Evolutionary conservation across 2,329 filamentous ascomycete genomes (phyloP).

Genomic region (Alternaria burnsii): DNA sequence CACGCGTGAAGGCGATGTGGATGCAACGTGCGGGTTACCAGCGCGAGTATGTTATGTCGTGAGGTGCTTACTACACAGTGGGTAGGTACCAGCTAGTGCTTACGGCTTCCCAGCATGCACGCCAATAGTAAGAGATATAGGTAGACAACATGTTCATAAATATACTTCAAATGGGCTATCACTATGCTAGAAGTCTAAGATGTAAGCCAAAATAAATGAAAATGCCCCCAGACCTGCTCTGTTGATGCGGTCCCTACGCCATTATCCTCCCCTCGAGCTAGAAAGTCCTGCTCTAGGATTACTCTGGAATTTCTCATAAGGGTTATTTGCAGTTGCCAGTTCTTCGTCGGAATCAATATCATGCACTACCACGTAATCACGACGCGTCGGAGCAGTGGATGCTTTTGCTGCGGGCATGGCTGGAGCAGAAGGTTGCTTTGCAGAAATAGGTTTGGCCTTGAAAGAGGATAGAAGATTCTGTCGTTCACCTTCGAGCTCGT

Average conservation of each 20-base stretch:
- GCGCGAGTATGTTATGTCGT: neutral
- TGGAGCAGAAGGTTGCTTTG: neutral
- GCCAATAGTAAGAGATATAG: neutral
- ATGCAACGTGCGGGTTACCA: neutral
- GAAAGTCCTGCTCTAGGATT: neutral
- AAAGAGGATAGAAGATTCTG: constrained; percentile 23
- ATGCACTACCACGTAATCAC: neutral
- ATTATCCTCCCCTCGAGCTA: neutral
- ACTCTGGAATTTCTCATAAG: constrained; percentile 7
- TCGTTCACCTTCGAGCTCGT: constrained; percentile 19
- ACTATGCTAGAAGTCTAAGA: neutral
- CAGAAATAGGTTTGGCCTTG: constrained; percentile 9
- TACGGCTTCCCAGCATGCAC: neutral
- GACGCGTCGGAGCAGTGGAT: neutral
- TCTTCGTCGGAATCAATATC: neutral
- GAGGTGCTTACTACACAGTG: neutral
- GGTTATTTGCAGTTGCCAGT: neutral
- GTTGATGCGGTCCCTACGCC: neutral
- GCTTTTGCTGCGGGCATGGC: neutral
- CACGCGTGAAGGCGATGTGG: neutral
- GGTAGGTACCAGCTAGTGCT: neutral
- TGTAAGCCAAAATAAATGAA: neutral
- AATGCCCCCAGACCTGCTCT: neutral
- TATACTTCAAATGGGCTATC: neutral
- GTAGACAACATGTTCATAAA: neutral